Percentiles rank a stretch among this genome's conserved stretches.
Conservation (phyloP, 768 basidiomycete species). For the Boletus tylopilopsis region DNA sequence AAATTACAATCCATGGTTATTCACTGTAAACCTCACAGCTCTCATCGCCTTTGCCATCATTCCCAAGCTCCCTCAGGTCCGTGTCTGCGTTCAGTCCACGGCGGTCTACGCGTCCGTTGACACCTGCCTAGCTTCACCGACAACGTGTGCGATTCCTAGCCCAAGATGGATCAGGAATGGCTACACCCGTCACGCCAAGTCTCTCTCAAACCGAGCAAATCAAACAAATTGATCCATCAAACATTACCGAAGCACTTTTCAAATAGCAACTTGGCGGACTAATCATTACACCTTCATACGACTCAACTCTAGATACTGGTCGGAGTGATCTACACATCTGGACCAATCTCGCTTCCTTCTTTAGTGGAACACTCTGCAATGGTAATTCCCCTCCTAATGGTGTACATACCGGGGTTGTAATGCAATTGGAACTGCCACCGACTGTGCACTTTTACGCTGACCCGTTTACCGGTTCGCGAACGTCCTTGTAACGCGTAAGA, state of each 20-base stretch:
- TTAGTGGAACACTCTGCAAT: conserved; percentile 18
- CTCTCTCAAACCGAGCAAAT: conserved; percentile 50
- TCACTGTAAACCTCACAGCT: conserved; percentile 85
- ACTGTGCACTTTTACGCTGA: conserved; percentile 14
- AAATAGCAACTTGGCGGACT: conserved; percentile 21
- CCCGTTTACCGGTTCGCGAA: not conserved
- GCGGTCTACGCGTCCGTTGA: conserved; percentile 12
- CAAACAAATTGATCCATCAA: conserved; percentile 26
- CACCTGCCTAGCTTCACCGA: conserved; percentile 61
- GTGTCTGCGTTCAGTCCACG: conserved; percentile 16
- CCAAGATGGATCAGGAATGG: conserved; percentile 57
- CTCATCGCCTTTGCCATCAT: conserved; percentile 75
- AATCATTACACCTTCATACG: conserved; percentile 7
- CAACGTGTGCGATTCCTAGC: conserved; percentile 78
- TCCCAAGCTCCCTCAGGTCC: conserved; percentile 93
- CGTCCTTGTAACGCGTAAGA: conserved; percentile 26
- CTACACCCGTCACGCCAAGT: conserved; percentile 60
- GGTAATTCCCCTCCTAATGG: conserved; percentile 30
- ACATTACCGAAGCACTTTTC: conserved; percentile 50
- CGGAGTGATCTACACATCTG: conserved; percentile 10
- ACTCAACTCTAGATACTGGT: conserved; percentile 15
- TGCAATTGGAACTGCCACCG: conserved; percentile 15
- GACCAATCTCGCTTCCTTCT: conserved; percentile 11
- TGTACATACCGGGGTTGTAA: conserved; percentile 32
- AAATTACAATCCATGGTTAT: conserved; percentile 91